Evolutionary conservation across 1,139 yeast genomes (phyloP).

Genomic region (Magnusiomyces tetraspermus): DNA sequence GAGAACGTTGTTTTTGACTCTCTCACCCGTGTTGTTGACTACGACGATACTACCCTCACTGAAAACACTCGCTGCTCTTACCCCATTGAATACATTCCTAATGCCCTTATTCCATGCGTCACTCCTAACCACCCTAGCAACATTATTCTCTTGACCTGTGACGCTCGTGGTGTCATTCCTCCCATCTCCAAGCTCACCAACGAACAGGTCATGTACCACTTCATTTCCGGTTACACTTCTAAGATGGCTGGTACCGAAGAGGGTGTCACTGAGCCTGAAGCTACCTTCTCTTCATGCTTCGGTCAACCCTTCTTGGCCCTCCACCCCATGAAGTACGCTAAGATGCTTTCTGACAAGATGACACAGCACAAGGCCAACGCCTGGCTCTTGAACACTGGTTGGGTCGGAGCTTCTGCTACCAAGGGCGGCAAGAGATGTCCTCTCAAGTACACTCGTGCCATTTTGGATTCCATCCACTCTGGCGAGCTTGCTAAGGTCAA

Average conservation of each 20-base stretch:
- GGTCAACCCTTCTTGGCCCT: slow-evolving; percentile 98
- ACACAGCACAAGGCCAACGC: slow-evolving; percentile 82
- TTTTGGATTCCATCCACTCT: slow-evolving; percentile 87
- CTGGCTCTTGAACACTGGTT: slow-evolving; percentile 96
- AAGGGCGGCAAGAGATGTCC: slow-evolving; percentile 98
- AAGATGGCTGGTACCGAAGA: slow-evolving; percentile 99
- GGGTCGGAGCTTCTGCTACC: slow-evolving; percentile 92
- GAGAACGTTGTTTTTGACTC: slow-evolving; percentile 91
- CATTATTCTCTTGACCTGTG: slow-evolving; percentile 89
- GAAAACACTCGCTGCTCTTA: slow-evolving; percentile 97
- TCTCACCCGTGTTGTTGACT: slow-evolving; percentile 72
- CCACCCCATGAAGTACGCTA: slow-evolving; percentile 97
- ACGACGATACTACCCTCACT: slow-evolving; percentile 70
- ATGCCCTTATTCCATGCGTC: slow-evolving; percentile 91
- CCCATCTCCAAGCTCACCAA: slow-evolving; percentile 91
- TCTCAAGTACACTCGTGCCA: slow-evolving; percentile 94
- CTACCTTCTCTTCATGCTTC: slow-evolving; percentile 96
- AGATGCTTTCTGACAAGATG: slow-evolving; percentile 92
- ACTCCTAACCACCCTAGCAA: slow-evolving; percentile 88
- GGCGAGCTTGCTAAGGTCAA: slow-evolving; percentile 76
- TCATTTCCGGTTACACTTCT: slow-evolving; percentile 96
- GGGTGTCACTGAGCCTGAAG: slow-evolving; percentile 97
- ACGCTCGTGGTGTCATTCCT: slow-evolving; percentile 95
- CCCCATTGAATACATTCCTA: slow-evolving; percentile 94
- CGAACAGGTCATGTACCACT: slow-evolving; percentile 98